Evolutionary conservation across 1,284 basidiomycete genomes (phyloP).

Genomic region (Peniophora sp.): DNA sequence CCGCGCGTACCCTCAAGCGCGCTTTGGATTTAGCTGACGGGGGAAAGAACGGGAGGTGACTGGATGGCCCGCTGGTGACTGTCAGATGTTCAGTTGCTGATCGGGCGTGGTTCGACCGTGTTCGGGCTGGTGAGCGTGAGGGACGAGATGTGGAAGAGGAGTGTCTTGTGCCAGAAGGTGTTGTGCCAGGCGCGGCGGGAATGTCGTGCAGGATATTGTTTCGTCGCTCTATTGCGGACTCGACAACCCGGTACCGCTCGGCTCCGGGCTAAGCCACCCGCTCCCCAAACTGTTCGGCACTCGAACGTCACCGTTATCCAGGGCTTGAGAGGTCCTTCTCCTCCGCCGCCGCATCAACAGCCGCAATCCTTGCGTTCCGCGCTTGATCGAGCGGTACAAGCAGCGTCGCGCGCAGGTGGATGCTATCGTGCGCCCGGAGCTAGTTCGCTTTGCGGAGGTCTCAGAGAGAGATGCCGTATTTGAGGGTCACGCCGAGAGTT

Average conservation of each 20-base stretch:
- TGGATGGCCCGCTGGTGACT: slow-evolving; percentile 42
- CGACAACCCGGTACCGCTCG: background rate
- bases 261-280: too few species aligned
- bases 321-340: background rate
- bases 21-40: slow-evolving; percentile 24
- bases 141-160: slow-evolving; percentile 15
- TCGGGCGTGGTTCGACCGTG: background rate
- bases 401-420: slow-evolving; percentile 77
- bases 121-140: slow-evolving; percentile 14
- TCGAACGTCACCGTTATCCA: background rate
- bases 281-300: background rate
- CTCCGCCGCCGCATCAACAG: slow-evolving; percentile 1
- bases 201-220: background rate
- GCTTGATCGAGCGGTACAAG: slow-evolving; percentile 62
- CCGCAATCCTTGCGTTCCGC: slow-evolving; percentile 19
- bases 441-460: slow-evolving; percentile 84
- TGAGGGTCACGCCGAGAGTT: slow-evolving; percentile 80
- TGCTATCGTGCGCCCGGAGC: slow-evolving; percentile 83
- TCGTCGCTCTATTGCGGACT: background rate
- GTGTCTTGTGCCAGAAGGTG: too few species aligned
- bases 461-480: slow-evolving; percentile 77
- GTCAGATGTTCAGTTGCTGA: slow-evolving; percentile 10
- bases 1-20: too few species aligned
- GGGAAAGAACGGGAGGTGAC: slow-evolving; percentile 55
- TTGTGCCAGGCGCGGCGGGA: slow-evolving; percentile 3